Evolutionary conservation across 768 basidiomycete genomes (phyloP).

Genomic region (Agrocybe chaxingu): DNA sequence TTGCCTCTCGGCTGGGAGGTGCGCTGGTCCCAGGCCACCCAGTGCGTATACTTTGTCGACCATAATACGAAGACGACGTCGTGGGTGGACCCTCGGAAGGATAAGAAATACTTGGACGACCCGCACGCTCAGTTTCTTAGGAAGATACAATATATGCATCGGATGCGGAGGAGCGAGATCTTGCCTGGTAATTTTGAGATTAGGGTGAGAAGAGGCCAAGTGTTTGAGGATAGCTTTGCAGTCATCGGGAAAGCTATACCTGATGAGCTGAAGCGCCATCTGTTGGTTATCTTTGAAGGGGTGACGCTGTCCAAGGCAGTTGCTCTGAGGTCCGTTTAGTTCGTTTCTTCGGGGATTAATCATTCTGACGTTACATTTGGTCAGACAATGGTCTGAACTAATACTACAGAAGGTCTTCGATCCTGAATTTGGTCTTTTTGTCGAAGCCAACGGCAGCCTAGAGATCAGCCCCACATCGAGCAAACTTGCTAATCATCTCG

Average conservation of each 20-base stretch:
- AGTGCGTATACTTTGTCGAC: conserved; percentile 59
- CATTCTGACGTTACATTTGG: background rate
- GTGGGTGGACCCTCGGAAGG: conserved; percentile 91
- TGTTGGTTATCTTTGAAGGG: conserved; percentile 70
- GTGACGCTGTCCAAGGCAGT: conserved; percentile 71
- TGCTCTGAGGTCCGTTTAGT: conserved; percentile 51
- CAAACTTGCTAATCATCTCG: conserved; percentile 66
- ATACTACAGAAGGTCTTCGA: conserved; percentile 76
- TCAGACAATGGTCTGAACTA: conserved; percentile 82
- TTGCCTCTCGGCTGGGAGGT: conserved; percentile 87
- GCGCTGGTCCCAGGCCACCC: conserved; percentile 75
- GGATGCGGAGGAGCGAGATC: conserved; percentile 58
- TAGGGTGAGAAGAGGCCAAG: conserved; percentile 69
- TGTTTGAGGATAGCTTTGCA: conserved; percentile 83
- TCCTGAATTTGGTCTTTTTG: conserved; percentile 72
- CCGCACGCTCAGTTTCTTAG: conserved; percentile 84
- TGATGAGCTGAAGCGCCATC: conserved; percentile 59
- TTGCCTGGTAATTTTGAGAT: conserved; percentile 79
- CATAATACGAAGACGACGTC: conserved; percentile 86
- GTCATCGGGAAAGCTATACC: conserved; percentile 73
- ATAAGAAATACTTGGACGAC: conserved; percentile 68
- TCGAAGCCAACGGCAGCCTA: conserved; percentile 56
- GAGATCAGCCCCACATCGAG: conserved; percentile 72
- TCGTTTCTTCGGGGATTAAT: conserved; percentile 5
- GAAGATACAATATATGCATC: conserved; percentile 91